phyloP scores from a whole-genome alignment of 1,284 basidiomycete species.

The Apiotrichum porosum region DNA sequence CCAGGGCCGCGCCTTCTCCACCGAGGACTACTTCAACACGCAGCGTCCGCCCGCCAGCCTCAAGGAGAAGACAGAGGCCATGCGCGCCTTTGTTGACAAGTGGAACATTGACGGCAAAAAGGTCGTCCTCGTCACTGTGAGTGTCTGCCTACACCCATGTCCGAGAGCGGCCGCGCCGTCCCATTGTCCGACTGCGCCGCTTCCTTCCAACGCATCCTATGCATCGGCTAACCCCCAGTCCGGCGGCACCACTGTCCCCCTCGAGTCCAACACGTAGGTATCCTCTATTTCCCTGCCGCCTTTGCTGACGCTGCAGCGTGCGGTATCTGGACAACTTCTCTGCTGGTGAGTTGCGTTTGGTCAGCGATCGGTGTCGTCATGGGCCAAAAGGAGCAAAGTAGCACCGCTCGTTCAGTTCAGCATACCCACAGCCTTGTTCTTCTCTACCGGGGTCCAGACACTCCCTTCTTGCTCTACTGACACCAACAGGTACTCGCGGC shows the following conservation, averaged over 20 bases:
- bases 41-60: slow-evolving; percentile 69
- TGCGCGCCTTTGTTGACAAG: slow-evolving; percentile 66
- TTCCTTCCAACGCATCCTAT: too few species aligned
- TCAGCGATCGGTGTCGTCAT: background rate
- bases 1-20: slow-evolving; percentile 57
- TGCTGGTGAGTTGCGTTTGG: slow-evolving; percentile 64
- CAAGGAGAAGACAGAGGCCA: slow-evolving; percentile 59
- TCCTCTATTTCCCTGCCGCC: too few species aligned
- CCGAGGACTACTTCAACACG: slow-evolving; percentile 79
- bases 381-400: too few species aligned
- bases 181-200: too few species aligned
- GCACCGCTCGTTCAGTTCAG: background rate
- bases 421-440: background rate
- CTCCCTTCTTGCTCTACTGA: background rate
- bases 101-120: slow-evolving; percentile 63
- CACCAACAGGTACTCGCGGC: slow-evolving; percentile 77
- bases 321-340: slow-evolving; percentile 99
- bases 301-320: slow-evolving; percentile 58
- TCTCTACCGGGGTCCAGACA: too few species aligned
- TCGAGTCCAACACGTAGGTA: slow-evolving; percentile 93
- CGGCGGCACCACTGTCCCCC: slow-evolving; percentile 88
- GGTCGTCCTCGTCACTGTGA: slow-evolving; percentile 89
- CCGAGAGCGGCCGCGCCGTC: background rate
- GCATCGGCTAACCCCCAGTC: slow-evolving; percentile 61
- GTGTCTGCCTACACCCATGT: too few species aligned